Evolutionary conservation across 768 basidiomycete species (phyloP).

Genomic region (Hebeloma cylindrosporum): DNA sequence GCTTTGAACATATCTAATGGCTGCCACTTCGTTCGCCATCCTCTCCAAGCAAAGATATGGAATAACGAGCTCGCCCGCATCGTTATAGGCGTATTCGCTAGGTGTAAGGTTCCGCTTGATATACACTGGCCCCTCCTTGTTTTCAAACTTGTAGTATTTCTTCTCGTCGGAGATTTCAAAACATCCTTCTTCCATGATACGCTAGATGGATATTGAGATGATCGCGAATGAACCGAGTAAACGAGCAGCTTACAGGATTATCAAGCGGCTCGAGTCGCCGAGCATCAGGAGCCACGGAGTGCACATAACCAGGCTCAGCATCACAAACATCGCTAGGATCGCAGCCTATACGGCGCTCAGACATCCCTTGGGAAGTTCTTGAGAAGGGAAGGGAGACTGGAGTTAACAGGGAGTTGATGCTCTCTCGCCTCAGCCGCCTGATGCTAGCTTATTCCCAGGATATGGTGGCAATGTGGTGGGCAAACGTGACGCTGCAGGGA

Average conservation of each 20-base stretch:
- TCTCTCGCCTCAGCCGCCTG: too few species aligned
- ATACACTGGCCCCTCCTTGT: too few species aligned
- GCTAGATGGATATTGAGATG: background rate
- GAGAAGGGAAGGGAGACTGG: too few species aligned
- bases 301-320: background rate
- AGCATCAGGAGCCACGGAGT: conserved; percentile 6
- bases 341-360: too few species aligned
- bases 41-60: background rate
- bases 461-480: too few species aligned
- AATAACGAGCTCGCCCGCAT: background rate
- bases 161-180: background rate
- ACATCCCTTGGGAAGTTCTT: too few species aligned
- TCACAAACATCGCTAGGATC: too few species aligned
- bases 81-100: background rate
- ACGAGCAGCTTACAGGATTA: background rate
- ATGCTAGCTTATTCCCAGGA: too few species aligned
- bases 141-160: conserved; percentile 4
- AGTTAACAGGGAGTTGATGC: too few species aligned
- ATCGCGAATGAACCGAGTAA: too few species aligned
- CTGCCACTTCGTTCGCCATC: conserved; percentile 1
- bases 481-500: too few species aligned
- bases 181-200: background rate
- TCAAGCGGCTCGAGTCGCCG: conserved; percentile 1
- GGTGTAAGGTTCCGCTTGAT: conserved; percentile 4
- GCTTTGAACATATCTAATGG: background rate